phyloP scores from a whole-genome alignment of 805 yeast species.

The Zygoascus biomembranicola region DNA sequence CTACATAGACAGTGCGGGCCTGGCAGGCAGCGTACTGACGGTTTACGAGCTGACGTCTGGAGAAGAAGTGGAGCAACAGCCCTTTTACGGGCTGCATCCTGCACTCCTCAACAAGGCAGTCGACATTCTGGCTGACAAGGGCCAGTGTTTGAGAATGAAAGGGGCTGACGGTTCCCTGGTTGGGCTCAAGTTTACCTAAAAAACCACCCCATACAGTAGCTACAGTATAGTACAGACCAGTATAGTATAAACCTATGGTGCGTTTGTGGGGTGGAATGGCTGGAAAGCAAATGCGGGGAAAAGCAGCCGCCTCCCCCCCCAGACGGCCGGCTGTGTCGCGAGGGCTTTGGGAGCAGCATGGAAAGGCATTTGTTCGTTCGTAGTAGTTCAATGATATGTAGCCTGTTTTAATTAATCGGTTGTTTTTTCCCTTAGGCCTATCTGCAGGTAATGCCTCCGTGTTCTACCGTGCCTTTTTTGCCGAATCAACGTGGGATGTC shows the following conservation, averaged over 20 bases:
- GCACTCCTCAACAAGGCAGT: constrained; percentile 46
- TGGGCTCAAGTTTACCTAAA: constrained; percentile 54
- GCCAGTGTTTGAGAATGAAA: constrained; percentile 65
- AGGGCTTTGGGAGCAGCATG: background rate
- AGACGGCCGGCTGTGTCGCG: background rate
- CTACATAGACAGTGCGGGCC: constrained; percentile 75
- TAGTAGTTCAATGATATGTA: background rate
- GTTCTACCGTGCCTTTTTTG: too few relatives aligned
- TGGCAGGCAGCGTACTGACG: constrained; percentile 64
- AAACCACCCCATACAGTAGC: too few relatives aligned
- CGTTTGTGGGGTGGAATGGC: too few relatives aligned
- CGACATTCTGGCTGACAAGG: constrained; percentile 51
- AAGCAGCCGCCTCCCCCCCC: background rate
- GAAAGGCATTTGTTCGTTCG: background rate
- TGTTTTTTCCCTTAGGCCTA: too few relatives aligned
- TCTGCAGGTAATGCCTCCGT: too few relatives aligned
- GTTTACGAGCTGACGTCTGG: constrained; percentile 69
- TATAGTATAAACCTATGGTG: too few relatives aligned
- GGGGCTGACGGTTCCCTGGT: constrained; percentile 53
- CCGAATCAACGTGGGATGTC: too few relatives aligned
- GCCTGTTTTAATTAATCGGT: too few relatives aligned
- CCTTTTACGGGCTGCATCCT: constrained; percentile 56
- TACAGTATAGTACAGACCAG: too few relatives aligned
- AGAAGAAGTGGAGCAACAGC: constrained; percentile 47
- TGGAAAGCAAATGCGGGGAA: background rate